Evolutionary conservation across 306 rosid genomes (phyloP), one percentile per base, ranked within the genome.

Genomic region (Potentilla sterilis): DNA sequence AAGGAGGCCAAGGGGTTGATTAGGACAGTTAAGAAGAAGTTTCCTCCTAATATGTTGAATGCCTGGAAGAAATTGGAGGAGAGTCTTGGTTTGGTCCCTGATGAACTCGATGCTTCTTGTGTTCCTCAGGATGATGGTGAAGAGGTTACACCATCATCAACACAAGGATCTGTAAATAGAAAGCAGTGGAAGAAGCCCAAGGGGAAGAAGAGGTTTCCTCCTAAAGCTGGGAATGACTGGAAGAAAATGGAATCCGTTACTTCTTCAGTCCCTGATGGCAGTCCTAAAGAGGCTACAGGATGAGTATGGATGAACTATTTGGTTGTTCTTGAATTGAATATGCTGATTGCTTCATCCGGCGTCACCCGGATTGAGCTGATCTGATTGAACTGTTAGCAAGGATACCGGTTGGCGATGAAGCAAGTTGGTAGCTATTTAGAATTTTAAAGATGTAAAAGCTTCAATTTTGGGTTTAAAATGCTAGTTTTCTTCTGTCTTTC

Each of bases 41-140:
- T 86, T 32, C 91, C 96, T 72, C 82, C 89, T 3, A 76, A 85
- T 51, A n/a, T 84, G 59, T 66, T 90, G 84, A 82, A 79, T 16
- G 80, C 87, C 2, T 90, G 96, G 96, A 79, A 35, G 75, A 82
- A 79, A 79, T 46, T 90, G 41, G 96, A 88, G 86, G 72, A 83
- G 73, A 21, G 64, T 35, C 88, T 88, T 68, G 87, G 87, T 44
- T 77, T 90, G 88, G 79, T 80, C 64, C 54, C 88, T 76, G 76
- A 61, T 54, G 76, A 61, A 66, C 47, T 40, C 24, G 82, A 54
- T 58, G 70, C 40, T 44, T 6, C 72, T 71, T 58, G 78, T 2
- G 75, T 69, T 1, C 4, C 58, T 15, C 68, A 28, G 7, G 61
- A 67, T 69, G 84, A 67, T 48, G 84, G 73, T 12, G 74, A 71